phyloP scores from a whole-genome alignment of 495 filamentous ascomycete species.

The Annulohypoxylon moriforme region DNA sequence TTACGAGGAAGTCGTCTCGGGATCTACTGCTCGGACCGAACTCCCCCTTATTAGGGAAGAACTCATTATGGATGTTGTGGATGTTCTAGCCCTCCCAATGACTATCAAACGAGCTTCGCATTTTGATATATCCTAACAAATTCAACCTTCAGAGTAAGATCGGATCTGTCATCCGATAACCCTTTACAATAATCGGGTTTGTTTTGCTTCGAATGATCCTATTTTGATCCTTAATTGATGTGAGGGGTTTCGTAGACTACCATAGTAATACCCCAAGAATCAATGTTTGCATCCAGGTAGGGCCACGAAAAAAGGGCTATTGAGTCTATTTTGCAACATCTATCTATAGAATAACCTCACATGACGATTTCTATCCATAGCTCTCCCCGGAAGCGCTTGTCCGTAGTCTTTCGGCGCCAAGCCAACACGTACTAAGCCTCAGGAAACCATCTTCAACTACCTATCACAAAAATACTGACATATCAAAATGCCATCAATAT shows the following conservation, averaged over 20 bases:
- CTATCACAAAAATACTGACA: constrained; percentile 2
- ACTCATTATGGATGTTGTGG: background rate
- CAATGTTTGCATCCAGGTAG: background rate
- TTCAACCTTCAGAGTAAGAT: background rate
- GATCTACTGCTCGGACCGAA: constrained; percentile 13
- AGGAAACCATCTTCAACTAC: background rate
- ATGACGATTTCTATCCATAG: background rate
- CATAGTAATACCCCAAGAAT: background rate
- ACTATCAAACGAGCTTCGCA: constrained; percentile 1
- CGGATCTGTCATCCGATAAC: background rate
- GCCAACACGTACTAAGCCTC: constrained; percentile 7
- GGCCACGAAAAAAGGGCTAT: background rate
- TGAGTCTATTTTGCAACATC: background rate
- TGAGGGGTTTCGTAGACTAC: background rate
- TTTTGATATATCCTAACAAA: background rate
- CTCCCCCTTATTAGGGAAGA: constrained; percentile 2
- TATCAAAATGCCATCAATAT: background rate
- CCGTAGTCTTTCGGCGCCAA: constrained; percentile 2
- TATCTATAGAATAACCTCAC: background rate
- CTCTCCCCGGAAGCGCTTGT: constrained; percentile 2
- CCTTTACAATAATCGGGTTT: background rate
- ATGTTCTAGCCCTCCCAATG: background rate
- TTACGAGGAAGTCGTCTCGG: constrained; percentile 13
- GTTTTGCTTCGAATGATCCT: constrained; percentile 1
- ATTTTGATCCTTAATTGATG: background rate